Evolutionary conservation across 1,284 basidiomycete species (phyloP).

Genomic region (Austroboletus novae-zelandiae): DNA sequence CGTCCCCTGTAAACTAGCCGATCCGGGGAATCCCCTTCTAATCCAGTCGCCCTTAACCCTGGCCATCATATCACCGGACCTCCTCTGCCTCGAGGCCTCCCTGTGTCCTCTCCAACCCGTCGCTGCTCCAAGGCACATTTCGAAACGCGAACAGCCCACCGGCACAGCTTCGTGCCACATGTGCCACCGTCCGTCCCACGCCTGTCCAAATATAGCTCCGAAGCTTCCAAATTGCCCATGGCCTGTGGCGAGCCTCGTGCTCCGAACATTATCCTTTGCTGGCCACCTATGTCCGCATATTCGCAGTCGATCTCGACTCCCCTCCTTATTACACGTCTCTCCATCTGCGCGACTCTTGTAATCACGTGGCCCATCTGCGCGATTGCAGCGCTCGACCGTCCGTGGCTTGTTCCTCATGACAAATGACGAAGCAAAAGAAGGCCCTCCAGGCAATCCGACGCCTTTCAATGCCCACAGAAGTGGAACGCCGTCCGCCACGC

Average conservation of each 20-base stretch:
- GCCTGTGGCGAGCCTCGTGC: constrained; percentile 20
- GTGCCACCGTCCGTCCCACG: neutral
- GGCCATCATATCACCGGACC: constrained; percentile 25
- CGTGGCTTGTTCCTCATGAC: constrained; percentile 22
- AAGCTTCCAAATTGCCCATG: constrained; percentile 6
- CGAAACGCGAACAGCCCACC: constrained; percentile 16
- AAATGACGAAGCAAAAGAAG: neutral
- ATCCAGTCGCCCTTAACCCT: constrained; percentile 18
- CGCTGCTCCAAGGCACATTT: neutral
- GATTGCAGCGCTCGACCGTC: constrained; percentile 8
- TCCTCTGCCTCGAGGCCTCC: constrained; percentile 27
- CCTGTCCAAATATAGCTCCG: constrained; percentile 10
- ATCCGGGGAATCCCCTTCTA: constrained; percentile 18
- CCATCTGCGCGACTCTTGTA: neutral
- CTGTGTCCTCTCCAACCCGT: too few relatives aligned
- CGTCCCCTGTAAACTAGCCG: constrained; percentile 17
- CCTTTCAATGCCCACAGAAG: constrained; percentile 9
- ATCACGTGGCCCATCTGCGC: constrained; percentile 6
- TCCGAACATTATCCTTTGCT: constrained; percentile 9
- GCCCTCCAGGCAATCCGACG: constrained; percentile 12
- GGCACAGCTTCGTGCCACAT: constrained; percentile 11
- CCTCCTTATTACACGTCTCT: constrained; percentile 5
- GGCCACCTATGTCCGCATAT: constrained; percentile 17
- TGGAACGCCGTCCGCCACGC: constrained; percentile 18
- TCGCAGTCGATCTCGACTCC: constrained; percentile 4